phyloP scores from a whole-genome alignment of 805 yeast genomes.

The Candida nanaspora region DNA sequence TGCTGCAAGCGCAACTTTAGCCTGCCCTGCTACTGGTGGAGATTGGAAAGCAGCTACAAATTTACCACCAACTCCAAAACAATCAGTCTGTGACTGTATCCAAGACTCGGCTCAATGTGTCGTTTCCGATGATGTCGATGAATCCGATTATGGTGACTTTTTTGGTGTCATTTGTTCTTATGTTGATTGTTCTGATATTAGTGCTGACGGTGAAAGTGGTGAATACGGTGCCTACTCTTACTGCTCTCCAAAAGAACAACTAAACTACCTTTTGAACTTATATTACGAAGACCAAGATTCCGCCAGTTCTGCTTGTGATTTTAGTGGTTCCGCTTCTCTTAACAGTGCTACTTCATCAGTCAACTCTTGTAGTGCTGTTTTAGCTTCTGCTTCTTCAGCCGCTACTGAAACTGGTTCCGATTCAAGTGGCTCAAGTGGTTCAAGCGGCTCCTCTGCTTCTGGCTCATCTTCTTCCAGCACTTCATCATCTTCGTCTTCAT shows the following conservation, averaged over 20 bases:
- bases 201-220: constrained; percentile 56
- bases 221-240: constrained; percentile 65
- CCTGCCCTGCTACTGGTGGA: constrained; percentile 44
- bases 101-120: constrained; percentile 49
- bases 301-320: constrained; percentile 54
- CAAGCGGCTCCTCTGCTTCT: constrained; percentile 21
- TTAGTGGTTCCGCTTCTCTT: constrained; percentile 61
- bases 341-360: constrained; percentile 33
- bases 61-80: constrained; percentile 75
- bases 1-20: constrained; percentile 26
- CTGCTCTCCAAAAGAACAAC: constrained; percentile 65
- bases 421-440: constrained; percentile 17
- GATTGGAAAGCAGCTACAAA: constrained; percentile 62
- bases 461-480: constrained; percentile 16
- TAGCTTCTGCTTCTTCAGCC: constrained; percentile 37
- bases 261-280: constrained; percentile 57
- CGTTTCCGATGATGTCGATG: constrained; percentile 41
- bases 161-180: constrained; percentile 51
- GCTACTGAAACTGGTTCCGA: constrained; percentile 27
- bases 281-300: constrained; percentile 48
- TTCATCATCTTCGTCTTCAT: constrained; percentile 18
- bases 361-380: constrained; percentile 41
- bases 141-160: constrained; percentile 51
- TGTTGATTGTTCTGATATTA: constrained; percentile 55
- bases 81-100: constrained; percentile 59